Conservation (phyloP, 176 grass and related monocot genomes). For the Ananas comosus region DNA sequence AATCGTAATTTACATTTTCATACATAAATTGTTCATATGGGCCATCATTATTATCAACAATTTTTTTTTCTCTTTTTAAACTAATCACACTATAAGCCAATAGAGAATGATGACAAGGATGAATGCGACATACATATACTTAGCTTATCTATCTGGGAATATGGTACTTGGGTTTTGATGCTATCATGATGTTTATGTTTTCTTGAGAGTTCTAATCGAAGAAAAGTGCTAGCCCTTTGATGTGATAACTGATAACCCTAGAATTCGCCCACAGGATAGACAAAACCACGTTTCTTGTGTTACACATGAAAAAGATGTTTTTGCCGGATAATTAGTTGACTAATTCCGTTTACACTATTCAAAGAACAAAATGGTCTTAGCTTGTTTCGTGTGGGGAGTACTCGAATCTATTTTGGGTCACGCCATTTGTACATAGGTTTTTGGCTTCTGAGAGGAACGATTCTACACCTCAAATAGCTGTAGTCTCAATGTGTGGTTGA, state of each 20-base stretch:
- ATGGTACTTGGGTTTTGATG: neutral
- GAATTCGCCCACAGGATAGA: neutral
- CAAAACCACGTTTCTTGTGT: neutral
- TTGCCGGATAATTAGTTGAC: neutral
- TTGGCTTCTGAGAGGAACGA: no score
- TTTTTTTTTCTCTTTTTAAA: neutral
- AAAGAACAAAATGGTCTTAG: neutral
- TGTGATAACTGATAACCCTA: neutral
- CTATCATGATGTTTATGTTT: neutral
- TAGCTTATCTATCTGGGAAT: neutral
- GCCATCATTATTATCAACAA: neutral
- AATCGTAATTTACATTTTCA: neutral
- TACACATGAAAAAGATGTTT: neutral
- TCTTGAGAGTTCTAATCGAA: neutral
- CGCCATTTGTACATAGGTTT: no score
- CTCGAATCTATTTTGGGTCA: no score
- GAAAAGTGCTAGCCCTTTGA: neutral
- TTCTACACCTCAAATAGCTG: no score
- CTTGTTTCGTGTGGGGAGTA: no score
- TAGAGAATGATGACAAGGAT: neutral
- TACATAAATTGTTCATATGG: neutral
- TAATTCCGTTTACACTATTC: neutral
- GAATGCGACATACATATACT: no score
- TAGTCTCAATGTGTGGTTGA: no score
- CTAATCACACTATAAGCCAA: neutral